phyloP scores from a whole-genome alignment of 2,329 filamentous ascomycete species.

The Nothophaeocryptopus gaeumannii region DNA sequence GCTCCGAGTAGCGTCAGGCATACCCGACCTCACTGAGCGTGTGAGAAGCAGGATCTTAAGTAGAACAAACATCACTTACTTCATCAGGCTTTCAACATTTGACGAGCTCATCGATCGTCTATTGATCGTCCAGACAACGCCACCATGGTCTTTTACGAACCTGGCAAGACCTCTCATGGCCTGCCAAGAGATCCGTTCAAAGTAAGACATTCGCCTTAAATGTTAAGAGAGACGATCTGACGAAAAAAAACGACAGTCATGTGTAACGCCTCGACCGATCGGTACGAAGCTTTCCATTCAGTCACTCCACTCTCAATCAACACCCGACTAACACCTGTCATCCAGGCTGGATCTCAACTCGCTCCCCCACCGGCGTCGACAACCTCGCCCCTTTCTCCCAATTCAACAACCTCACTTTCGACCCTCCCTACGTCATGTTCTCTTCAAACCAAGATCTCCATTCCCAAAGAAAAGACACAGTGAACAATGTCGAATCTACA shows the following conservation, averaged over 20 bases:
- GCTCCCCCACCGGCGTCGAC: constrained; percentile 45
- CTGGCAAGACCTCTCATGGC: constrained; percentile 52
- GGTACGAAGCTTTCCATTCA: neutral
- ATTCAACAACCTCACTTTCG: constrained; percentile 63
- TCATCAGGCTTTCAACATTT: too few relatives aligned
- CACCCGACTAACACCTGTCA: neutral
- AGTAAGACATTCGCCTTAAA: constrained; percentile 29
- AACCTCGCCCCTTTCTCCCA: constrained; percentile 62
- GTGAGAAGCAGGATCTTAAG: too few relatives aligned
- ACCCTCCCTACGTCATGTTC: constrained; percentile 64
- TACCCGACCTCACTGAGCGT: too few relatives aligned
- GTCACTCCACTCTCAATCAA: neutral
- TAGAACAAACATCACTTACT: too few relatives aligned
- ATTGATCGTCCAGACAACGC: too few relatives aligned
- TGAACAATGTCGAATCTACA: constrained; percentile 55
- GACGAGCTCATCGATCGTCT: too few relatives aligned
- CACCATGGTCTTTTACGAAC: constrained; percentile 51
- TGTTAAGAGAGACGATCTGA: neutral
- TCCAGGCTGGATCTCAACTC: constrained; percentile 59
- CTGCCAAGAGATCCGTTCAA: constrained; percentile 58
- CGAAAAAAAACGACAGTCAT: constrained; percentile 41
- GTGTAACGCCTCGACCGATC: constrained; percentile 60
- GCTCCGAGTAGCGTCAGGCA: too few relatives aligned
- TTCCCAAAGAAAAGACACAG: constrained; percentile 54
- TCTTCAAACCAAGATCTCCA: constrained; percentile 54